Evolutionary conservation across 177 flowering plant species (phyloP).

Genomic region (Vitis hybrid): DNA sequence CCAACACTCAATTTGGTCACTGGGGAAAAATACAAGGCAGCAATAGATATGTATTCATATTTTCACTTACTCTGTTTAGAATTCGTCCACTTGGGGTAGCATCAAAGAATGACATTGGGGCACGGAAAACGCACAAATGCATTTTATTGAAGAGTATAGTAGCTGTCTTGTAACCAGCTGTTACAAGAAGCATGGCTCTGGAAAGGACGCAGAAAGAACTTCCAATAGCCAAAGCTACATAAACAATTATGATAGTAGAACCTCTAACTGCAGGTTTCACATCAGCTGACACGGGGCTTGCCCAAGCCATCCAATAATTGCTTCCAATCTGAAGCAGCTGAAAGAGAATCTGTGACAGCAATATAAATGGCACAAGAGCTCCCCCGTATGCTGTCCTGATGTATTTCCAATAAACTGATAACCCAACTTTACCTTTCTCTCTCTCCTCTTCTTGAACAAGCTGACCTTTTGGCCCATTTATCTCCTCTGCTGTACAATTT

Average conservation of each 20-base stretch:
- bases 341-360: not conserved
- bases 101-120: slow-evolving; percentile 81
- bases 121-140: slow-evolving; percentile 67
- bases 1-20: no score
- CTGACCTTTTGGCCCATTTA: slow-evolving; percentile 40
- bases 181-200: slow-evolving; percentile 42
- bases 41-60: not conserved
- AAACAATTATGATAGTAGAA: slow-evolving; percentile 44
- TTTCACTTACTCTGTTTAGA: slow-evolving; percentile 51
- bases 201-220: slow-evolving; percentile 46
- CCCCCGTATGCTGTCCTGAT: no score
- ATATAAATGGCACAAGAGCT: no score
- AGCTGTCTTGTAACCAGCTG: slow-evolving; percentile 58
- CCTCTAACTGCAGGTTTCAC: slow-evolving; percentile 30
- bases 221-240: slow-evolving; percentile 51
- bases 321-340: slow-evolving; percentile 57
- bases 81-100: slow-evolving; percentile 71
- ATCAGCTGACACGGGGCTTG: slow-evolving; percentile 48
- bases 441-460: slow-evolving; percentile 75
- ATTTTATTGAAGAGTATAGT: slow-evolving; percentile 54
- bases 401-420: no score
- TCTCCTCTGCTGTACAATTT: slow-evolving; percentile 31
- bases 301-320: slow-evolving; percentile 83
- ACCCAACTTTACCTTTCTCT: slow-evolving; percentile 24
- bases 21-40: not conserved